A percentile compares a stretch with the other conserved stretches of the same genome.
These are phyloP conservation scores for Cyamopsis tetragonoloba DNA, from an alignment of 306 rosid genomes.

Conservation along the genomic window DNA sequence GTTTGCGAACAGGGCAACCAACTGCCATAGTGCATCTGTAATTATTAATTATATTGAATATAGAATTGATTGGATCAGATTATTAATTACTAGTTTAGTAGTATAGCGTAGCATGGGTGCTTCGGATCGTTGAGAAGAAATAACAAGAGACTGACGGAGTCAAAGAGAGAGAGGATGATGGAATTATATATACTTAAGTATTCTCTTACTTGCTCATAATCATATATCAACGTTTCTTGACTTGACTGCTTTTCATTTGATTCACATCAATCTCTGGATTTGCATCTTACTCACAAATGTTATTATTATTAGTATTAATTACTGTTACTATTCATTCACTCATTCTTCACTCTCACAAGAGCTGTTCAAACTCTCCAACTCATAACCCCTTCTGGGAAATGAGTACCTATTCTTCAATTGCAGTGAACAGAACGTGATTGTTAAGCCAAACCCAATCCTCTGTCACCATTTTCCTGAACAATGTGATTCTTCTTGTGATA, in stretches of 20 bases:
- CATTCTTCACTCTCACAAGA: conserved; percentile 21
- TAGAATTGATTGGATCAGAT: too few relatives aligned
- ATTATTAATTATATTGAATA: too few relatives aligned
- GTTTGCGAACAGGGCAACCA: conserved; percentile 97
- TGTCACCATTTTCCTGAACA: conserved; percentile 68
- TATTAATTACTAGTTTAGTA: too few relatives aligned
- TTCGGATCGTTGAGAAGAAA: conserved; percentile 54
- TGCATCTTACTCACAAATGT: conserved; percentile 11
- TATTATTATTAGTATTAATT: conserved; percentile 9
- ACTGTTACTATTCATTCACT: conserved; percentile 16
- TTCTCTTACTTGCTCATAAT: too few relatives aligned
- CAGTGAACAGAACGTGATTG: conserved; percentile 58
- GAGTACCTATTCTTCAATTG: conserved; percentile 91
- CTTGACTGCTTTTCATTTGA: neutral
- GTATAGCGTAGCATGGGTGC: conserved; percentile 88
- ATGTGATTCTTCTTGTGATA: conserved; percentile 88
- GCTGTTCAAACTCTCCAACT: conserved; percentile 67
- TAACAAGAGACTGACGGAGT: neutral
- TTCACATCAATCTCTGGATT: conserved; percentile 18
- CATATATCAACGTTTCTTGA: neutral
- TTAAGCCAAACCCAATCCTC: conserved; percentile 68
- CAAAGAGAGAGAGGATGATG: neutral
- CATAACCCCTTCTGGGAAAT: conserved; percentile 84
- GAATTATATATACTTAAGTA: too few relatives aligned
- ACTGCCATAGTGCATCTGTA: conserved; percentile 90